A percentile compares a stretch with the other conserved stretches of the same genome.
Conservation (phyloP, 2,329 filamentous ascomycete species). For the Trichoderma simmonsii region DNA sequence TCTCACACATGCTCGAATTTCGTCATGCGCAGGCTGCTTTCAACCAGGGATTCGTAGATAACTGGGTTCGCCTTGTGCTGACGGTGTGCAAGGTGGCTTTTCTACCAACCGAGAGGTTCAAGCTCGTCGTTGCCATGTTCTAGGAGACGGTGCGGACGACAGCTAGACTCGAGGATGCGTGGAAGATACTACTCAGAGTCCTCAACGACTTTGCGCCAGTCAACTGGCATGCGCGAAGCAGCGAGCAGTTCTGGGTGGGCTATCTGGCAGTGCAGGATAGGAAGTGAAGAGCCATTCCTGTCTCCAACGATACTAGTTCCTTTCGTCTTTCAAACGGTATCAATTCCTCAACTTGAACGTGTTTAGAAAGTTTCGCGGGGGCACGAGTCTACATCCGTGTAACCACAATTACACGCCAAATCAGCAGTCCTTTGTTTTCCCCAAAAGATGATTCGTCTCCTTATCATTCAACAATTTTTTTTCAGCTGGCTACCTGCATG, state of each 20-base stretch:
- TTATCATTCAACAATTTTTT: neutral
- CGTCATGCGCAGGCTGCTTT: slow-evolving; percentile 22
- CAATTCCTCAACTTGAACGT: neutral
- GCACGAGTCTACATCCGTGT: neutral
- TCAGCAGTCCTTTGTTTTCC: neutral
- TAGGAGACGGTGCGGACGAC: slow-evolving; percentile 3
- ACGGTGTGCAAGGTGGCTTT: slow-evolving; percentile 18
- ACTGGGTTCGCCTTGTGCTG: slow-evolving; percentile 20
- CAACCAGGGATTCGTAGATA: slow-evolving; percentile 9
- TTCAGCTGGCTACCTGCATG: neutral
- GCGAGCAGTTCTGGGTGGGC: slow-evolving; percentile 9
- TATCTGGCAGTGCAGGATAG: slow-evolving; percentile 2
- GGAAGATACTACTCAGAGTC: slow-evolving; percentile 8
- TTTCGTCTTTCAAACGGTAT: neutral
- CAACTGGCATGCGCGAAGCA: slow-evolving; percentile 3
- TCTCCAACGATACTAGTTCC: neutral
- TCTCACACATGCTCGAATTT: slow-evolving; percentile 21
- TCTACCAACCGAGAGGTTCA: slow-evolving; percentile 16
- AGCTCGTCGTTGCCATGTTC: slow-evolving; percentile 4
- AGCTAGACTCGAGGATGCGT: neutral
- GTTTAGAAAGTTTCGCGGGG: neutral
- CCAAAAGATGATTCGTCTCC: neutral
- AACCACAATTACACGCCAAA: neutral
- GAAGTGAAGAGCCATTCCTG: neutral
- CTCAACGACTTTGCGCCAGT: slow-evolving; percentile 8